phyloP scores from a whole-genome alignment of 345 rosid genomes.

The Eucalyptus sp. region DNA sequence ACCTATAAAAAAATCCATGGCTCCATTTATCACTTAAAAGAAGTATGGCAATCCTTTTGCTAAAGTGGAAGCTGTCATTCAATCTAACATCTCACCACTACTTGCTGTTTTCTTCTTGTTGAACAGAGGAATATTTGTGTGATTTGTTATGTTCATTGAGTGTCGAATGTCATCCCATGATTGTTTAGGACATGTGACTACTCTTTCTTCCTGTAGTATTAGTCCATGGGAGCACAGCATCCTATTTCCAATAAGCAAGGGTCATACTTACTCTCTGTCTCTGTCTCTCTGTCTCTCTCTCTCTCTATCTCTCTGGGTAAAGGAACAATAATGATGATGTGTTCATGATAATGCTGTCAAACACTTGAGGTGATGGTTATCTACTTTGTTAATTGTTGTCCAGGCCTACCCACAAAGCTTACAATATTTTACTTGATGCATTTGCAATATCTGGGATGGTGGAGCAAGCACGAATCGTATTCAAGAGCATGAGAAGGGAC shows the following conservation, averaged over 20 bases:
- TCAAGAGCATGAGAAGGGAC: conserved; percentile 95
- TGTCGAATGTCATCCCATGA: neutral
- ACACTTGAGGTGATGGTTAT: neutral
- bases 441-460: conserved; percentile 95
- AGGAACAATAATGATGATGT: neutral
- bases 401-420: conserved; percentile 90
- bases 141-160: neutral
- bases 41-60: neutral
- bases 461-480: conserved; percentile 81
- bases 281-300: neutral
- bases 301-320: neutral
- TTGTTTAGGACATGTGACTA: neutral
- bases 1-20: neutral
- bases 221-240: neutral
- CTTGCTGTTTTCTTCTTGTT: neutral
- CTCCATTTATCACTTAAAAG: neutral
- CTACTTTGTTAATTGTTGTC: neutral
- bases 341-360: neutral
- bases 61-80: neutral
- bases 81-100: neutral
- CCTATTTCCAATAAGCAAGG: neutral
- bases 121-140: neutral
- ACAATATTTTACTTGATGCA: conserved; percentile 91
- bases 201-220: neutral
- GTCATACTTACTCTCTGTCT: neutral